A percentile compares a stretch with the other conserved stretches of the same genome.
phyloP scores from a whole-genome alignment of 352 stramenopile species.

The Globisporangium iwayamae region DNA sequence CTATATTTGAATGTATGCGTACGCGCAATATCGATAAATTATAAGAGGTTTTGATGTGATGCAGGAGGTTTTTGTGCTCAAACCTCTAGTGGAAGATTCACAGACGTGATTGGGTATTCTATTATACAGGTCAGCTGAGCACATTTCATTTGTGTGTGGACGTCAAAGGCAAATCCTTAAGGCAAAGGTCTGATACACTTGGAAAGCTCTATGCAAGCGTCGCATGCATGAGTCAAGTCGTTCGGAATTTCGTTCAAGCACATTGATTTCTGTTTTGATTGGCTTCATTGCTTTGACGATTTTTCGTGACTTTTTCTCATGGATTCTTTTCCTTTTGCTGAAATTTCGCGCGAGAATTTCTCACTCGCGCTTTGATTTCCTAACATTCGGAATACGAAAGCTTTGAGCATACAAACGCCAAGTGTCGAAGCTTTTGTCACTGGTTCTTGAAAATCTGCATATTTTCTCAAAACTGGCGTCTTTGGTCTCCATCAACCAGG shows the following conservation, averaged over 20 bases:
- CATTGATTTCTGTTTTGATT: background rate
- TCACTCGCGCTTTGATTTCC: background rate
- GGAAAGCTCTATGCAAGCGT: too few species aligned
- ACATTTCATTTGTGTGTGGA: too few species aligned
- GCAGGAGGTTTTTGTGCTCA: too few species aligned
- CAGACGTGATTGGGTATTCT: too few species aligned
- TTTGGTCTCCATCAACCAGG: background rate
- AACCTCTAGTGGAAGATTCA: too few species aligned
- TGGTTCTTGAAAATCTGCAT: background rate
- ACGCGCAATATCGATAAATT: too few species aligned
- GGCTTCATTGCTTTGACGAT: background rate
- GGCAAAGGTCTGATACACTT: too few species aligned
- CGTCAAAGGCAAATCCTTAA: too few species aligned
- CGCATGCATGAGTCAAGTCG: background rate
- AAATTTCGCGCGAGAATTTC: background rate
- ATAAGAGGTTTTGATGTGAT: too few species aligned
- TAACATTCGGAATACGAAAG: background rate
- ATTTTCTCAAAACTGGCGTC: background rate
- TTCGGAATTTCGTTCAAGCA: background rate
- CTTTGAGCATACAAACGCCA: background rate
- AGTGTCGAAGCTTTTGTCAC: background rate
- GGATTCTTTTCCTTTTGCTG: background rate
- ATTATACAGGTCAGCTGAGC: too few species aligned
- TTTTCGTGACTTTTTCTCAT: background rate
- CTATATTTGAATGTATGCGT: too few species aligned